Conservation (phyloP, 2,329 filamentous ascomycete genomes). For the Aspergillus flavus region DNA sequence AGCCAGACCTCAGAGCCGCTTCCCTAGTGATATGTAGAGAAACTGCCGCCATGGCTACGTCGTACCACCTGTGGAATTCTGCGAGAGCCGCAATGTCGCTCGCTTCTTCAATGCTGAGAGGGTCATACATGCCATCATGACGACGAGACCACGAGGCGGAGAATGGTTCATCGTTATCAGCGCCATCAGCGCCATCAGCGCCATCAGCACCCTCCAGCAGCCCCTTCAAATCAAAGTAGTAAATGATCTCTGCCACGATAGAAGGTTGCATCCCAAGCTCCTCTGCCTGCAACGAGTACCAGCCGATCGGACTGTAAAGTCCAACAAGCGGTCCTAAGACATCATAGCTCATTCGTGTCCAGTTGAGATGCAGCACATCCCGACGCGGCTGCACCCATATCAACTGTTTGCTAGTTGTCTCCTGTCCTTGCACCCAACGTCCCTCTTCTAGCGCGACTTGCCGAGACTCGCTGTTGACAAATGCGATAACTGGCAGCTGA, state of each 20-base stretch:
- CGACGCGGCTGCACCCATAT: not conserved
- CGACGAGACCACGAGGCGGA: too few relatives aligned
- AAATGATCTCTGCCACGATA: not conserved
- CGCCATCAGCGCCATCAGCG: not conserved
- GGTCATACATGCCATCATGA: not conserved
- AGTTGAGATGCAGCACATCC: not conserved
- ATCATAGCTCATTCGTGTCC: not conserved
- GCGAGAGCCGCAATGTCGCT: too few relatives aligned
- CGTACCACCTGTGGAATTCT: too few relatives aligned
- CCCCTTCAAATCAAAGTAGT: not conserved
- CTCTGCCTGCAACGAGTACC: not conserved
- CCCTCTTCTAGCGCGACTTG: not conserved
- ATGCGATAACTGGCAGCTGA: not conserved
- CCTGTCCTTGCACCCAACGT: not conserved
- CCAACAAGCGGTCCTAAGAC: not conserved
- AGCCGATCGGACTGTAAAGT: not conserved
- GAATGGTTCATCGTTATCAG: not conserved
- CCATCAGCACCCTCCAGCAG: not conserved
- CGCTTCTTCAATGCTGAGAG: not conserved
- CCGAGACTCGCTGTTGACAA: not conserved
- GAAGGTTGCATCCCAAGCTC: not conserved
- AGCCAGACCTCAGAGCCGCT: not conserved
- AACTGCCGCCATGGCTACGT: not conserved
- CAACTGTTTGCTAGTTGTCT: not conserved
- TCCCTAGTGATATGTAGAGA: not conserved